phyloP scores from a whole-genome alignment of 768 basidiomycete species.

The Mycena galericulata region DNA sequence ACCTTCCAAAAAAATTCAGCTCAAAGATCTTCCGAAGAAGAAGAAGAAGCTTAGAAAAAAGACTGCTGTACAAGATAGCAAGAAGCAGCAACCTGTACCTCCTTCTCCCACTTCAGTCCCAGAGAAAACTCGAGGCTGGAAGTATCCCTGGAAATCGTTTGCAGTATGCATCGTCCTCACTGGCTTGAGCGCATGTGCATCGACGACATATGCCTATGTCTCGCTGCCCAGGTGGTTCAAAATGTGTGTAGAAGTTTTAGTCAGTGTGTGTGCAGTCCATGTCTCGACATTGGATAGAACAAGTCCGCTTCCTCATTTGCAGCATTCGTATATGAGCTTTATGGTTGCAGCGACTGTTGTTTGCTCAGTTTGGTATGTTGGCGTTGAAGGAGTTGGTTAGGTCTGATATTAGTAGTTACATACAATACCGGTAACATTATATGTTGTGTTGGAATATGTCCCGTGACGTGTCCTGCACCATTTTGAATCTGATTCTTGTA shows the following conservation, averaged over 20 bases:
- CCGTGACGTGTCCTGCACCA: too few species aligned
- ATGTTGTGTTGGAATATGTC: too few species aligned
- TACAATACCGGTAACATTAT: neutral
- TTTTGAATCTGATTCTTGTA: too few species aligned
- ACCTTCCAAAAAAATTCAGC: neutral
- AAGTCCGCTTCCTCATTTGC: neutral
- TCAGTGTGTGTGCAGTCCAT: neutral
- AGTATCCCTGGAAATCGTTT: neutral
- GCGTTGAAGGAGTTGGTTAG: neutral
- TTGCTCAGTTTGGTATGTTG: neutral
- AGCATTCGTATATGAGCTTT: conserved; percentile 1
- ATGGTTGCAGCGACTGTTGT: neutral
- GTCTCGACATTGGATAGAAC: neutral
- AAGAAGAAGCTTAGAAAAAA: neutral
- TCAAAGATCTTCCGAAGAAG: neutral
- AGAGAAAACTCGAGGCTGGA: neutral
- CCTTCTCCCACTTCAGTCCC: neutral
- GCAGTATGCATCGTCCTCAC: neutral
- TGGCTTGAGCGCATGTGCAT: neutral
- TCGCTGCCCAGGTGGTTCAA: neutral
- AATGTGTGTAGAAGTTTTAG: neutral
- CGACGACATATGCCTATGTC: neutral
- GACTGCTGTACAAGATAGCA: neutral
- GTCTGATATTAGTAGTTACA: neutral
- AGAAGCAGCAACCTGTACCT: neutral